These are phyloP conservation scores for Pestalotiopsis sp. DNA, from an alignment of 2,329 filamentous ascomycete species.

Conservation along the genomic window DNA sequence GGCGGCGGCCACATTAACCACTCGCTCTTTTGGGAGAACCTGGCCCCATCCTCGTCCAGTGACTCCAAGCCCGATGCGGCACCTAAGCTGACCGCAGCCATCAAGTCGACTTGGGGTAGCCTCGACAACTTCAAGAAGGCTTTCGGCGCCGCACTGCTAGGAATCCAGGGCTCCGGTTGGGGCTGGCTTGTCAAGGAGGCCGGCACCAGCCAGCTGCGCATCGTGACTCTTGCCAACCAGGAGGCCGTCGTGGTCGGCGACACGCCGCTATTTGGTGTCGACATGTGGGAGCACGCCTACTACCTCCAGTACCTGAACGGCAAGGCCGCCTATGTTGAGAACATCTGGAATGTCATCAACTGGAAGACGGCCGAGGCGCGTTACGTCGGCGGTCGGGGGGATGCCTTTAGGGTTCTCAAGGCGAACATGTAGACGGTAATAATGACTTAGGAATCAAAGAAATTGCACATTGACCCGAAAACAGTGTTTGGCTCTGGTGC, in stretches of 20 bases:
- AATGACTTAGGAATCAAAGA: background rate
- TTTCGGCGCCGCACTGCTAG: slow-evolving; percentile 67
- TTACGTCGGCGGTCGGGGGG: slow-evolving; percentile 41
- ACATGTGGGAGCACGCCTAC: slow-evolving; percentile 95
- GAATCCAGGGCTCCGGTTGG: slow-evolving; percentile 84
- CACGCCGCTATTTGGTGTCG: slow-evolving; percentile 74
- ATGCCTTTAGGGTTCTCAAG: slow-evolving; percentile 30
- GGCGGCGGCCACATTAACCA: slow-evolving; percentile 94
- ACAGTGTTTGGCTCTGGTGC: background rate
- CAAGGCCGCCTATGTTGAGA: slow-evolving; percentile 74
- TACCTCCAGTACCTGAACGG: slow-evolving; percentile 82
- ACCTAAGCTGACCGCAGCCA: slow-evolving; percentile 60
- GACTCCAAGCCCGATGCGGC: slow-evolving; percentile 59
- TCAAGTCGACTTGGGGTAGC: slow-evolving; percentile 69
- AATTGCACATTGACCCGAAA: background rate
- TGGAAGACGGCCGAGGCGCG: slow-evolving; percentile 72
- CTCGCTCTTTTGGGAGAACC: slow-evolving; percentile 87
- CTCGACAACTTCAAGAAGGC: slow-evolving; percentile 65
- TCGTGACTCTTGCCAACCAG: slow-evolving; percentile 85
- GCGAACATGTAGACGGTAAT: slow-evolving; percentile 24
- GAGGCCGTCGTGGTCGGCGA: slow-evolving; percentile 68
- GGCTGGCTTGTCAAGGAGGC: slow-evolving; percentile 78
- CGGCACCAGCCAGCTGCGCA: slow-evolving; percentile 61
- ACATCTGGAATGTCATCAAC: slow-evolving; percentile 79
- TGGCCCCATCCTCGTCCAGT: slow-evolving; percentile 60